Evolutionary conservation across 1,284 basidiomycete species (phyloP).

Genomic region (Malassezia caprae): DNA sequence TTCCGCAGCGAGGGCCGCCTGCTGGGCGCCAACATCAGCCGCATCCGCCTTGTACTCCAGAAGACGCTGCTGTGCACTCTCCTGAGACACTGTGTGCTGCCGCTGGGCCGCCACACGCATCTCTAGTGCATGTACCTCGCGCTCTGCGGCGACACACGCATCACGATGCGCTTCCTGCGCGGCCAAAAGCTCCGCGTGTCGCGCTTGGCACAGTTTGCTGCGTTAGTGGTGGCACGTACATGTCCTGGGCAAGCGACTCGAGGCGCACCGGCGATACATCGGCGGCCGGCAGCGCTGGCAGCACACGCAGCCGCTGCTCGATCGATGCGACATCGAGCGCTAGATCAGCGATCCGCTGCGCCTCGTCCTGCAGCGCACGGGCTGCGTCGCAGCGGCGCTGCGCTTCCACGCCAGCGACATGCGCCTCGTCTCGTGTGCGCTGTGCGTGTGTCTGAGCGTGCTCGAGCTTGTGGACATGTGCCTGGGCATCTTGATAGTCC

Average conservation of each 20-base stretch:
- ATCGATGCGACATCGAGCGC: not conserved
- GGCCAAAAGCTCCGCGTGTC: not conserved
- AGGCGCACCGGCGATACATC: not conserved
- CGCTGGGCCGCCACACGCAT: not conserved
- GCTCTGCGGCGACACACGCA: not conserved
- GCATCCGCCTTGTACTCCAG: slow-evolving; percentile 63
- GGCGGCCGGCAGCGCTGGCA: not conserved
- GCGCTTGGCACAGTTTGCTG: not conserved
- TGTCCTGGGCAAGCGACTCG: not conserved
- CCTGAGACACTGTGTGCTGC: not conserved
- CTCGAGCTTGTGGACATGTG: not conserved
- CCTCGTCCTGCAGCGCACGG: not conserved
- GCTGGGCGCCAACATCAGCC: slow-evolving; percentile 50
- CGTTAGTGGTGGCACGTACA: not conserved
- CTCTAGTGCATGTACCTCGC: not conserved
- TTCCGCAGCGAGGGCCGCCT: not conserved
- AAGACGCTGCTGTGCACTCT: not conserved
- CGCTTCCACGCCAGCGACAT: not conserved
- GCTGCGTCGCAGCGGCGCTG: not conserved
- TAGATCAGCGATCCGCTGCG: not conserved
- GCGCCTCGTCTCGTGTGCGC: not conserved
- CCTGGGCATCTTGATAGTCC: not conserved
- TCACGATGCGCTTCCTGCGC: not conserved
- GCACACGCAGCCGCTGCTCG: not conserved
- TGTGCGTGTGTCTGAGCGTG: not conserved